Evolutionary conservation across 768 basidiomycete genomes (phyloP), one percentile per base, ranked within the genome.

Genomic region (Termitomyces sp.): DNA sequence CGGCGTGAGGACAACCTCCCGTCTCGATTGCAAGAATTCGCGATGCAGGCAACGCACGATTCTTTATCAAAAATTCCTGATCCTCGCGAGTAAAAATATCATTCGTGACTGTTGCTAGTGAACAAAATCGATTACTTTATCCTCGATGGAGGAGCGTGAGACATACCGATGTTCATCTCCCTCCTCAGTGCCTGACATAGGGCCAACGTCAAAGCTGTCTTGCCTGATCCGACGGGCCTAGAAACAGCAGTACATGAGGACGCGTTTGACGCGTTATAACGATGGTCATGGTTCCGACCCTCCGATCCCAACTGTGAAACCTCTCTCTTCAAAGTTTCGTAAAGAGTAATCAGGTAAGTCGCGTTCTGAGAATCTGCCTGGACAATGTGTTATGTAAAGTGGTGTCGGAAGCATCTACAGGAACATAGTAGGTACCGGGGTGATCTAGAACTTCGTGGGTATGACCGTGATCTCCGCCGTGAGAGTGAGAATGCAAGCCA

Each of bases 41-140:
- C 26, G 81, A 80, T 4, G 85, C 71, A 0, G 92, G 88, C 6
- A 99, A 83, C 0, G 96, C 96, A 57, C 88, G 82, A 73, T 98
- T 92, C 66, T 83, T 87, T 67, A 99, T 96, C 37, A 99, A 76
- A 72, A 99, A 99, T 66, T 98, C 96, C 70, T 97, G 94, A 68
- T 98, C 96, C 70, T 98, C 96, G 22, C 90, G 82, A 36, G 96
- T 99, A 74, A 99, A 99, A 69, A 99, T 99, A 72, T 99, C 96
- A 73, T 99, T 99, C n/a, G 96, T 99, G 15, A 96, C 93, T 2
- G 93, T 94, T 34, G 92, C 95, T 94, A 51, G 24, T 24, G 10
- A 37, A 56, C 45, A 54, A 7, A 44, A 54, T 59, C 36, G 57
- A 48, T 47, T 18, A 28, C 36, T 47, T 47, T 53, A 33, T 36